Base-by-base conservation (phyloP, 805 yeast genomes). In the Candida xiaguanensis region DNA sequence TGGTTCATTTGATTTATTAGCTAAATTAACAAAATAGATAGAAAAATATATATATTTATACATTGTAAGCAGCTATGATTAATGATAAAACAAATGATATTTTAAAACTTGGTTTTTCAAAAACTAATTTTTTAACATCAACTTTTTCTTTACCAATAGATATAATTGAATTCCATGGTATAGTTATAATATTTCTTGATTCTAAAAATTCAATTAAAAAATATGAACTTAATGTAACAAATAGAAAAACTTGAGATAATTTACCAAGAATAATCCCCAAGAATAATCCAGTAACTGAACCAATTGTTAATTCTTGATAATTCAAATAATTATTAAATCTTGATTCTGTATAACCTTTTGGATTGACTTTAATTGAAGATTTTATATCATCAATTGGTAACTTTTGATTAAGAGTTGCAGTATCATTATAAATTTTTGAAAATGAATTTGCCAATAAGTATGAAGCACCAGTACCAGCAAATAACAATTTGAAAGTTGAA, bases 1-100 rank as follows among this genome's bases (percentile, higher is more conserved):
- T 7, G 99, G 99, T 45, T 76, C 93, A 30, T 95, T 93, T 60
- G 99, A 93, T 59, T 74, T 93, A 40, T 65, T 77, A 58, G 69
- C 81, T 13, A 63, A 61, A 42, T 68, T 74, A 74, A 72, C 74
- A 25, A 35, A 45, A 32, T 32, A 15, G 18, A 19, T 3, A 12
- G 8, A 19, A 16, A 17, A 34, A 23, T 8, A 19, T 31, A 29
- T 29, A 19, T 13, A 14, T 26, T 30, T 49, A 66, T 19, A 64
- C 55, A 42, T 77, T 77, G 60, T 65, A 77, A 19, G 84, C 85
- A 19, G 84, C 82, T 41, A 79, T 72, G 46, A 78, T 47, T 52
- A 80, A 80, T 8, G 80, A 60, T 31, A 71, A 53, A 7, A 72
- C 52, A 55, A 81, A 81, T 23, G 80, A 70, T 22, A 75, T 40